Evolutionary conservation across 495 filamentous ascomycete species (phyloP), one percentile per base, ranked within the genome.

Genomic region (Penicillium atrosanguineum): DNA sequence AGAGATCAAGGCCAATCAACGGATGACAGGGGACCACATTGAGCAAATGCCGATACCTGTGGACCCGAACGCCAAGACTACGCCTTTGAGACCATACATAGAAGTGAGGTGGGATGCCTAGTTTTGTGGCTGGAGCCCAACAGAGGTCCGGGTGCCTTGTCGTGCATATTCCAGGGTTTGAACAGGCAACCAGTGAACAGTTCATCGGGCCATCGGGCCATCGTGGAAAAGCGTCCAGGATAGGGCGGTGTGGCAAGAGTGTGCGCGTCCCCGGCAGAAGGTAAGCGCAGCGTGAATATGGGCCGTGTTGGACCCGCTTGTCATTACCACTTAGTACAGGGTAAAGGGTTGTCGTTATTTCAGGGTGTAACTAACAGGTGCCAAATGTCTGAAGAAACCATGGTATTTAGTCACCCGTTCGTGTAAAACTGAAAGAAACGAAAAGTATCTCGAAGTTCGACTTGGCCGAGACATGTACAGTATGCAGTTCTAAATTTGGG

Each of bases 231-330:
- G 23, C 23, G 23, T 23, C 23, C 23, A 23, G 11, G 11, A 34
- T 2, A 34, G 12, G 31, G 31, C 31, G 31, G 31, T 34, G 31
- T 34, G 31, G 11, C 11, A 14, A 37, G 21, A 44, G 46, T 53
- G 46, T 53, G 46, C 55, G 55, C 50, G 55, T 58, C 50, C 50
- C 44, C 9, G 45, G 45, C 52, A 55, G 46, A 55, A 50, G n/a
- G 26, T 19, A 34, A 47, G 45, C 28, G 28, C 23, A 44, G 34
- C 9, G 5, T 18, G 5, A 20, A 26, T n/a, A 21, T 44, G 29
- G 44, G 52, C 52, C 37, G 46, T 20, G 46, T 41, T 55, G 5
- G 45, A 55, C 52, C 46, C 52, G 52, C 46, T 50, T 1, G 11
- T 34, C 31, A 14, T 34, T 34, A 8, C 12, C 31, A 15, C 28